phyloP scores from a whole-genome alignment of 2,329 filamentous ascomycete species.

The Tolypocladium ovalisporum region DNA sequence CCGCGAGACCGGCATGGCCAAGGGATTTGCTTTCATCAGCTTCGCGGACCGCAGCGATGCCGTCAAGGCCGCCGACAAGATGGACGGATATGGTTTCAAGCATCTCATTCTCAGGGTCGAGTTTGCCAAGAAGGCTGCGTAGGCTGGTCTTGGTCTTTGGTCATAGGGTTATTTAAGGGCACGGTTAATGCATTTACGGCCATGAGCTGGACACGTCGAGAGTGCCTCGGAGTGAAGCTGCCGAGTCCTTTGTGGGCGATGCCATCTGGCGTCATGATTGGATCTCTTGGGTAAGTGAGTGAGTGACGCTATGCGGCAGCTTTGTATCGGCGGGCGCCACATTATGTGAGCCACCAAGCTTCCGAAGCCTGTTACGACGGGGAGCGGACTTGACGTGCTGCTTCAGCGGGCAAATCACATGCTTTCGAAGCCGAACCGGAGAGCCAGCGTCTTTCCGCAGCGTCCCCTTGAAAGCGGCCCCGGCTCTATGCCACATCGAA shows the following conservation, averaged over 20 bases:
- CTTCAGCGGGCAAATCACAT: neutral
- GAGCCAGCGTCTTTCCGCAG: neutral
- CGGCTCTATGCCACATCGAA: neutral
- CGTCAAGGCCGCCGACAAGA: constrained; percentile 86
- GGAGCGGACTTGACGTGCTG: neutral
- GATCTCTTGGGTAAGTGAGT: neutral
- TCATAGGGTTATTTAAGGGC: neutral
- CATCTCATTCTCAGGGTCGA: constrained; percentile 80
- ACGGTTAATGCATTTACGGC: constrained; percentile 2
- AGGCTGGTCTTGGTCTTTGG: constrained; percentile 12
- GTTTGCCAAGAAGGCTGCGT: constrained; percentile 66
- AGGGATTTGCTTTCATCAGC: constrained; percentile 98
- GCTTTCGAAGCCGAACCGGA: neutral
- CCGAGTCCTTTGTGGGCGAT: neutral
- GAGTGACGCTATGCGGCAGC: neutral
- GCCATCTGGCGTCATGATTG: neutral
- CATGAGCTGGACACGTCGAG: neutral
- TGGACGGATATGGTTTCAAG: constrained; percentile 91
- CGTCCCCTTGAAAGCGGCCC: neutral
- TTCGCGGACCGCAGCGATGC: constrained; percentile 86
- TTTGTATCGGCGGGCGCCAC: neutral
- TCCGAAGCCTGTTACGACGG: neutral
- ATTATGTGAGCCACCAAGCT: neutral
- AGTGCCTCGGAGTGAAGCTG: neutral
- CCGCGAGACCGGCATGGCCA: constrained; percentile 87